Evolutionary conservation across 208 protist species (phyloP), one percentile per base, ranked within the genome.

Genomic region (Leishmania aethiopica): DNA sequence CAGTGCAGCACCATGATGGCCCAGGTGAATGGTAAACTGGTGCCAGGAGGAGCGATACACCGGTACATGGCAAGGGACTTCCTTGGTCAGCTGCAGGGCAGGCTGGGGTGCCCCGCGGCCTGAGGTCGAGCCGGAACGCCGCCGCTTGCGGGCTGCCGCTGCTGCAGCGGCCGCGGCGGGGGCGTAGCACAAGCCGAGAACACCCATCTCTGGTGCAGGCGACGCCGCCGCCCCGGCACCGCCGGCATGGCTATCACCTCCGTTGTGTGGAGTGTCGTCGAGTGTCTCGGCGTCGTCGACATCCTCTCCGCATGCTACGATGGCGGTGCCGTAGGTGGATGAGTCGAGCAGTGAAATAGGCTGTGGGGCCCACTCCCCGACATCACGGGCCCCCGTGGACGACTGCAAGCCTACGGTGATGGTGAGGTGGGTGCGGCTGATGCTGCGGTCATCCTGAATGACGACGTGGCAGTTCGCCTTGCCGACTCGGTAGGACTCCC

Each of bases 341-440:
- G 86, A 90, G 82, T 97, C 94, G 13, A 88, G 91, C 35, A 97
- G 79, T 0, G 88, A 86, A 71, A 96, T 77, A 15, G 85, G 79
- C 37, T 87, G 88, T 17, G 87, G 84, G n/a, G 67, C 60, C n/a
- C 32, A 62, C n/a, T n/a, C 51, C 17, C 6, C 35, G 45, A 51
- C 25, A 59, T 17, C 51, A n/a, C 73, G 10, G n/a, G n/a, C 72
- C 45, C 49, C 72, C n/a, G 69, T 37, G 57, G 35, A 73, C 45
- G 53, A 49, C 53, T 42, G 59, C 42, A 81, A 11, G 1, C 87
- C 89, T 13, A 95, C 84, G 1, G 76, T 75, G 17, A 95, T 80
- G 35, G 87, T 87, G 57, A 97, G 91, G 78, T 97, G 94, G 8
- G 74, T 86, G 17, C 93, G 91, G 67, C 94, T 97, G 80, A 97